phyloP scores from a whole-genome alignment of 495 filamentous ascomycete species.

The Margaritispora aquatica region DNA sequence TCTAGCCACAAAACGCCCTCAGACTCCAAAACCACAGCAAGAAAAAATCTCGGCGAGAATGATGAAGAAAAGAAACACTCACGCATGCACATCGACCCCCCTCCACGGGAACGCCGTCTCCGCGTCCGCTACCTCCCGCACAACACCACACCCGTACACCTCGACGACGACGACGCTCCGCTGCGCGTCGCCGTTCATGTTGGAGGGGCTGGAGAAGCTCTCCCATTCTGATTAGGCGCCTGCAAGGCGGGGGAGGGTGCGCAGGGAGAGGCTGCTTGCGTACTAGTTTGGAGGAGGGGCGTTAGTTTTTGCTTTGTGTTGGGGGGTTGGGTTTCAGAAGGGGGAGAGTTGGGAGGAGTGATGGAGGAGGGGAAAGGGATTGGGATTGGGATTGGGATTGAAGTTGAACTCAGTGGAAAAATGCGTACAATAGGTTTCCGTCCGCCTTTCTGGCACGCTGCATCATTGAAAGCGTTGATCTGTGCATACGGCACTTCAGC shows the following conservation, averaged over 20 bases:
- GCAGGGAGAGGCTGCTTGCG: no score
- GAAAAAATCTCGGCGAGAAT: background rate
- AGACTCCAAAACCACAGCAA: background rate
- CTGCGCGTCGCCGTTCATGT: background rate
- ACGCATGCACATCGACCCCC: background rate
- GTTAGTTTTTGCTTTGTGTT: no score
- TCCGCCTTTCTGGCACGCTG: background rate
- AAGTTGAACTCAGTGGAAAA: background rate
- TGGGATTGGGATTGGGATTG: background rate
- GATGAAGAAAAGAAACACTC: background rate
- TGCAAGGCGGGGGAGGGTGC: background rate
- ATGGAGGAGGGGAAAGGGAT: no score
- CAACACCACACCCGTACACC: background rate
- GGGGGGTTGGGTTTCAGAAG: no score
- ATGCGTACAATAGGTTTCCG: background rate
- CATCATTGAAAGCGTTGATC: background rate
- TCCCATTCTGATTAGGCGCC: background rate
- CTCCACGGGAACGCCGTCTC: constrained; percentile 2
- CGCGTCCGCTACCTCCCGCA: background rate
- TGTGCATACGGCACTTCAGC: background rate
- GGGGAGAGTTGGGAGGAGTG: no score
- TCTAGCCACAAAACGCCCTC: no score
- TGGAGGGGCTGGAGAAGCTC: background rate
- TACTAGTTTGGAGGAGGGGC: no score
- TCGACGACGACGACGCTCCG: background rate